Base-by-base conservation (phyloP, 257 asterid genomes). In the Capsicum baccatum region DNA sequence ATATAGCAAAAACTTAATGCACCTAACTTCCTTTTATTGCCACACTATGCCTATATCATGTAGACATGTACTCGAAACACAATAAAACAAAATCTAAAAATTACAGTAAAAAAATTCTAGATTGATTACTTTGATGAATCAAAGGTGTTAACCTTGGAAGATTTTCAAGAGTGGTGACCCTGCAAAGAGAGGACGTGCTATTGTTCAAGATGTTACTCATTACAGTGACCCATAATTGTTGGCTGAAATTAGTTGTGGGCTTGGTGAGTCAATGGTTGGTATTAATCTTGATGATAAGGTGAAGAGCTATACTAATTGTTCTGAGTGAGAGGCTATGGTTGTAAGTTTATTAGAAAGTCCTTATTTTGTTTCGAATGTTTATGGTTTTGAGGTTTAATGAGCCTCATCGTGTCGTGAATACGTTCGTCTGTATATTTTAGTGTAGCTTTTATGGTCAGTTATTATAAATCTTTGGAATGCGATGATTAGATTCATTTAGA, bases 101-200 rank as follows among this genome's bases (percentile, higher is more conserved):
- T 71, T 3, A n/a, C n/a, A 70, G 8, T 15, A 26, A 26, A 26
- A 26, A 26, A 26, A 15, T 16, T 69, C 79, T 16, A 69, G 79
- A 42, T 16, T 71, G 15, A 17, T 44, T 26, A 26, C 33, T 26
- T 26, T 26, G 33, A 26, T 26, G 33, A 26, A 26, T 26, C 33
- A 26, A 26, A 26, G 33, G 33, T 26, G 33, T 26, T 26, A 26
- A 26, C 33, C 33, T 1, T 26, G 33, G 33, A 26, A 26, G 2
- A 93, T 94, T 58, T 94, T 94, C 90, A 94, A 94, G 94, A 94
- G 98, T 71, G 98, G 98, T 0, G 98, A 94, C 83, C 98, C 98
- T 64, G 97, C 93, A 11, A 87, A 91, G 3, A 85, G 98, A 26
- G 98, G 96, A 0, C 88, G 98, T 73, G 98, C 98, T 0, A 94